A percentile compares a stretch with the other conserved stretches of the same genome.
Conservation (phyloP, 2,329 filamentous ascomycete species). For the Daldinia sp. region DNA sequence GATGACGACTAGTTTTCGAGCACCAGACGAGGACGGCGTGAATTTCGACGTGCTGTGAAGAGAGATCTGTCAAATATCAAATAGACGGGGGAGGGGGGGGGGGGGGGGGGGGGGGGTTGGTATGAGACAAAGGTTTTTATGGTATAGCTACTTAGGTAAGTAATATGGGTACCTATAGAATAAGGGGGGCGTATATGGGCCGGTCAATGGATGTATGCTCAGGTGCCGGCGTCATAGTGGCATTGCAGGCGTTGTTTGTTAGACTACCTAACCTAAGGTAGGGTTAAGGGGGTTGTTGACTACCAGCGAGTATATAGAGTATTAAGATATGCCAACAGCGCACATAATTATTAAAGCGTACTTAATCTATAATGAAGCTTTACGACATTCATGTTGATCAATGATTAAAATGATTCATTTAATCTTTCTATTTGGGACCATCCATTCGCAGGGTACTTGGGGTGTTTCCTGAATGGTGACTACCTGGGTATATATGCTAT, state of each 20-base stretch:
- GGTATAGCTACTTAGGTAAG: background rate
- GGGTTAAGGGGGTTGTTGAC: constrained; percentile 4
- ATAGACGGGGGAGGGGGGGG: background rate
- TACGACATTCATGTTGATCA: background rate
- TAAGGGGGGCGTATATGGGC: background rate
- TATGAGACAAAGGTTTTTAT: background rate
- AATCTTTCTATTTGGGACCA: background rate
- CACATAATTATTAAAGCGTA: constrained; percentile 17
- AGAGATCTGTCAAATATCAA: background rate
- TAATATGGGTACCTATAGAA: constrained; percentile 6
- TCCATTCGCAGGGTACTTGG: background rate
- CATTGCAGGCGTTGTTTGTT: constrained; percentile 42
- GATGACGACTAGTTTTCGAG: constrained; percentile 58
- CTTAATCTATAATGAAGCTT: background rate
- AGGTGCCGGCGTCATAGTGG: constrained; percentile 36
- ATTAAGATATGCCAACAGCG: constrained; percentile 16
- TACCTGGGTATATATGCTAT: constrained; percentile 1
- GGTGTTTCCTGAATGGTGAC: background rate
- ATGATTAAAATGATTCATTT: background rate
- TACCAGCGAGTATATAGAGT: background rate
- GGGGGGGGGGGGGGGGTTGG: background rate
- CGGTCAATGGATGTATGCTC: constrained; percentile 11
- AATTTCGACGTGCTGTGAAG: background rate
- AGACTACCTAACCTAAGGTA: constrained; percentile 22
- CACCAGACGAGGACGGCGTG: constrained; percentile 7